phyloP scores from a whole-genome alignment of 192 early-diverging fungal genomes.

The Backusella tarrabulga region DNA sequence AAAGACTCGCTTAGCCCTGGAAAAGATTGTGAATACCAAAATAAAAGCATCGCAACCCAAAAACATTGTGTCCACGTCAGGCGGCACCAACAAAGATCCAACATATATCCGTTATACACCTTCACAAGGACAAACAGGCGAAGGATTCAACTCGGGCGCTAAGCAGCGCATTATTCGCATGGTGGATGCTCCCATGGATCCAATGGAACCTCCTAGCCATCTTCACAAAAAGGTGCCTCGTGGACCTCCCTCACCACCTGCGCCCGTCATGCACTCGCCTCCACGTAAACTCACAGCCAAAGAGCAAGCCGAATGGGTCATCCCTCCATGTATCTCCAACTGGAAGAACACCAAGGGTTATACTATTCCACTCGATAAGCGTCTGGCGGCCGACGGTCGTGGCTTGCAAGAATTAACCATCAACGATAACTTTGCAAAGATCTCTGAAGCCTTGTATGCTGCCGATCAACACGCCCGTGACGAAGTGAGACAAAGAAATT shows the following conservation, averaged over 20 bases:
- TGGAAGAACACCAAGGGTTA: constrained; percentile 99
- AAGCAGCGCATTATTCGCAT: constrained; percentile 91
- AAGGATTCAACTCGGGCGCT: constrained; percentile 69
- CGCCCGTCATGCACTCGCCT: constrained; percentile 98
- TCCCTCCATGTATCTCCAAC: constrained; percentile 98
- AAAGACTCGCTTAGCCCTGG: constrained; percentile 84
- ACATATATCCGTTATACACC: constrained; percentile 92
- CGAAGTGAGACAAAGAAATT: constrained; percentile 87
- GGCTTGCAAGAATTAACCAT: constrained; percentile 88
- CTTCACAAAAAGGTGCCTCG: constrained; percentile 90
- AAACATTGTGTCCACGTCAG: constrained; percentile 34
- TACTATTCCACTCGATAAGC: constrained; percentile 98
- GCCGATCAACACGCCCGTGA: constrained; percentile 93
- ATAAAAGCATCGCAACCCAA: constrained; percentile 66
- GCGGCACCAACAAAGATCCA: constrained; percentile 61
- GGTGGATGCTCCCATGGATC: constrained; percentile 93
- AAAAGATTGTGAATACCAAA: constrained; percentile 81
- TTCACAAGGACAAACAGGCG: constrained; percentile 58
- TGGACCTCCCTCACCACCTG: constrained; percentile 85
- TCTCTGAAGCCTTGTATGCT: constrained; percentile 91
- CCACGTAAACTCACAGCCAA: constrained; percentile 95
- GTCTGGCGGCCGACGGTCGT: constrained; percentile 94
- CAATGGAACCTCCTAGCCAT: constrained; percentile 93
- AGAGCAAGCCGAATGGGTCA: constrained; percentile 95
- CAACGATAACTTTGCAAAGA: constrained; percentile 95